Conservation (phyloP, 1,139 yeast species). For the Ogataea hybrid region DNA sequence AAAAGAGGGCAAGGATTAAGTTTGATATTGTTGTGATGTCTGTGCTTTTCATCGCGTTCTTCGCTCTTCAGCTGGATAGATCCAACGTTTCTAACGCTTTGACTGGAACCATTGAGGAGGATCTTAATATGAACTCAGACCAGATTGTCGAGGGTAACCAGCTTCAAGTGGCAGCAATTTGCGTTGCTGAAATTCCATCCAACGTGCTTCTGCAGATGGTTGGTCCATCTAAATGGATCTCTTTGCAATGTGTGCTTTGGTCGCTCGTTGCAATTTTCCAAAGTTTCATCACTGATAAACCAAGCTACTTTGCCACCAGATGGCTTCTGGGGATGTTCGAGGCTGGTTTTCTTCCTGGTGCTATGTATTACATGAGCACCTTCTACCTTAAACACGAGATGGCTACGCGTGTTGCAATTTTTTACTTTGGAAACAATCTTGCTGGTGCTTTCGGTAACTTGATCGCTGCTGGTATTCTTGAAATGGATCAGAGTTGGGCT, state of each 20-base stretch:
- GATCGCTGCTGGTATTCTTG: constrained; percentile 39
- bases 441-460: constrained; percentile 54
- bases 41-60: constrained; percentile 1
- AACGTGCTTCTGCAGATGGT: constrained; percentile 1
- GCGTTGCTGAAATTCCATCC: constrained; percentile 1
- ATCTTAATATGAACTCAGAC: constrained; percentile 39
- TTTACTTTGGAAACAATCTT: constrained; percentile 49
- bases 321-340: constrained; percentile 55
- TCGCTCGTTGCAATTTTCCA: constrained; percentile 39
- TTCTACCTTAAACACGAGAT: constrained; percentile 50
- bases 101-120: constrained; percentile 54
- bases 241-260: constrained; percentile 54
- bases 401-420: constrained; percentile 45
- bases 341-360: constrained; percentile 58
- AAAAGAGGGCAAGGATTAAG: constrained; percentile 1
- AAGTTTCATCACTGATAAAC: constrained; percentile 1
- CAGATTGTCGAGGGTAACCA: constrained; percentile 1
- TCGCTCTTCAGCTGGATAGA: constrained; percentile 42
- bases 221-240: constrained; percentile 57
- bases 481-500: constrained; percentile 30
- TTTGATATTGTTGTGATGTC: constrained; percentile 1
- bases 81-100: constrained; percentile 62
- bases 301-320: constrained; percentile 32
- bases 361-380: constrained; percentile 42
- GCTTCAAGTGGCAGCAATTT: constrained; percentile 1